Percentiles rank a stretch among this genome's conserved stretches.
phyloP scores from a whole-genome alignment of 2,329 filamentous ascomycete genomes.

The Trichoderma breve region DNA sequence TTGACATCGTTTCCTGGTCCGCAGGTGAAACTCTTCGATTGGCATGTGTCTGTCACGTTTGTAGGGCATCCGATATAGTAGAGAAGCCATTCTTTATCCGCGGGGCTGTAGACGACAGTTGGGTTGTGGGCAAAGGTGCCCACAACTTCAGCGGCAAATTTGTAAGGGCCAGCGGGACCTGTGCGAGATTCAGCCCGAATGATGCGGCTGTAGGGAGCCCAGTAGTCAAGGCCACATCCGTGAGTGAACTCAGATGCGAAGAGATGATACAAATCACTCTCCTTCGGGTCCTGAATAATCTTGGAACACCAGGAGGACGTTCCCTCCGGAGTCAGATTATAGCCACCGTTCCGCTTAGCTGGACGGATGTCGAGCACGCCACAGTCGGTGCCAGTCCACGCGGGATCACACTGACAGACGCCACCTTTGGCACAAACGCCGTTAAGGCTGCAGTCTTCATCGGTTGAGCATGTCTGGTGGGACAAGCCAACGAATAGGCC shows the following conservation, averaged over 20 bases:
- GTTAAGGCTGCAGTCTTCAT: constrained; percentile 35
- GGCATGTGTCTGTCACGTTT: constrained; percentile 16
- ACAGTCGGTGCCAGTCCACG: constrained; percentile 46
- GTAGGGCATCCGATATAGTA: constrained; percentile 41
- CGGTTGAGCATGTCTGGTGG: constrained; percentile 23
- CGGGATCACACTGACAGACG: constrained; percentile 36
- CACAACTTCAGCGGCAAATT: constrained; percentile 40
- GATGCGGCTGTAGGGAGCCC: constrained; percentile 46
- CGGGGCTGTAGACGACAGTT: constrained; percentile 43
- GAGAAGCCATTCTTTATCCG: constrained; percentile 43
- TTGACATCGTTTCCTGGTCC: constrained; percentile 26
- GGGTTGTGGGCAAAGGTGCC: constrained; percentile 48
- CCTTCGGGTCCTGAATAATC: constrained; percentile 42
- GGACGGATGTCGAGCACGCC: constrained; percentile 45
- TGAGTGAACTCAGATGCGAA: constrained; percentile 45
- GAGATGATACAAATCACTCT: constrained; percentile 43
- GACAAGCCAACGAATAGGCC: background rate
- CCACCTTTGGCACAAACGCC: constrained; percentile 26
- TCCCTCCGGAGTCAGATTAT: constrained; percentile 43
- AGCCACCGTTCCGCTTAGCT: constrained; percentile 40
- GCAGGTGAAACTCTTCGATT: constrained; percentile 22
- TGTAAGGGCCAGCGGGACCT: constrained; percentile 45
- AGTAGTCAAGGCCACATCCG: constrained; percentile 47
- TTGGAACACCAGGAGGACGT: constrained; percentile 50
- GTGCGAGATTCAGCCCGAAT: constrained; percentile 44